Base-by-base conservation (phyloP, 2,329 filamentous ascomycete genomes). In the Aspergillus sp. region DNA sequence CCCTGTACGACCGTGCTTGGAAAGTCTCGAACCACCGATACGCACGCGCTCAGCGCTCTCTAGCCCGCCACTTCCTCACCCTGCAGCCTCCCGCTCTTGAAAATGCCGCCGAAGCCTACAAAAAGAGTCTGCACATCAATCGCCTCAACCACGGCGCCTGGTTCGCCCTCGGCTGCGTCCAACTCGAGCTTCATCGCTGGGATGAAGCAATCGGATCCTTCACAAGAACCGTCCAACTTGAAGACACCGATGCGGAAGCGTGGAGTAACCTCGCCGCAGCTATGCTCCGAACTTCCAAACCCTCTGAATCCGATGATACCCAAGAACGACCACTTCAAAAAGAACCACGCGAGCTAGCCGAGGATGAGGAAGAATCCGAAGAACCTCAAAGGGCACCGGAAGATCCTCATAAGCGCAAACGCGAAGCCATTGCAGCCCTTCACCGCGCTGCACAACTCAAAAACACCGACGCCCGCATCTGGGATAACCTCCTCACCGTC, bases 191-290 rank as follows among this genome's bases (percentile, higher is more conserved):
- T 0, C 85, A 85, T 9, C 81, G 87, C 39, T 98, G 90, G 77
- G 81, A 87, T 18, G 88, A 89, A 18, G 93, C 95, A 0, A 87
- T 90, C 1, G 87, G 93, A 63, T 89, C 92, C 0, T 99, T 96
- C 73, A 86, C 87, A 8, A 84, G 92, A 20, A 89, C 89, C 8
- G 93, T 99, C 11, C 87, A 90, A 64, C 83, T 90, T 11, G 95
- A 96, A 48, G 93, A 96, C 24, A 87, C 89, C 52, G 93, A 97
- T 69, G 93, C 93, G 0, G 87, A 96, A 68, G 91, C 91, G 0
- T 99, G 95, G 91, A 96, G 90, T 67, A 99, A 99, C 69, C 82
- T 99, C 20, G 95, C 93, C 0, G 92, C 89, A 2, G 88, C 93
- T 0, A 82, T 98, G 1, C 84, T 92, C 84, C 73, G 81, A 41